These are phyloP conservation scores for Exophiala sp. DNA, from an alignment of 2,329 filamentous ascomycete species.

Conservation along the genomic window DNA sequence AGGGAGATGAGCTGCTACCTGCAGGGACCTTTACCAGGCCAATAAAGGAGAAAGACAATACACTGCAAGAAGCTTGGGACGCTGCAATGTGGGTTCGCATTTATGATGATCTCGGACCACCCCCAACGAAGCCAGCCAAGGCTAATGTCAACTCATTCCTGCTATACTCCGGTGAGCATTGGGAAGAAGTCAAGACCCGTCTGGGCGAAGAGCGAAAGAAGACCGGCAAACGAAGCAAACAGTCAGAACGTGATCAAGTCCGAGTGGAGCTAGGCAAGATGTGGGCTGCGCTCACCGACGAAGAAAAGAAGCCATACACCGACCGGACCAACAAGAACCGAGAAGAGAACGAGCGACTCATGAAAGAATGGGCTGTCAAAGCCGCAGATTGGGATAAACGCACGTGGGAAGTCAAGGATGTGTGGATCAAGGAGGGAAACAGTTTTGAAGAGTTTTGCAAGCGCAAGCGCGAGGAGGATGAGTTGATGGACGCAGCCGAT, in stretches of 20 bases:
- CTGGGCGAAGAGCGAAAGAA: conserved; percentile 65
- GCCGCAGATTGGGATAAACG: conserved; percentile 51
- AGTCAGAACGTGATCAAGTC: conserved; percentile 67
- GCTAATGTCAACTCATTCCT: conserved; percentile 81
- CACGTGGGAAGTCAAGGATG: conserved; percentile 38
- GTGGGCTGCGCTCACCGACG: conserved; percentile 75
- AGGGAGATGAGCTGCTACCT: conserved; percentile 28
- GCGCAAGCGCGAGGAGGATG: conserved; percentile 25
- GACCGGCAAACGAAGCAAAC: conserved; percentile 49
- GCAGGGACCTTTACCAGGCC: conserved; percentile 27
- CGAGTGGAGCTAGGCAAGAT: conserved; percentile 81
- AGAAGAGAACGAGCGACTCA: conserved; percentile 59
- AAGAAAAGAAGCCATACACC: conserved; percentile 72
- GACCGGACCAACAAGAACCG: conserved; percentile 71
- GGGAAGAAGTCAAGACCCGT: conserved; percentile 59
- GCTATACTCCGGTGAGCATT: conserved; percentile 76
- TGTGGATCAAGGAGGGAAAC: conserved; percentile 35
- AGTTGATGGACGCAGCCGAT: conserved; percentile 22
- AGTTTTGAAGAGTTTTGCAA: conserved; percentile 30
- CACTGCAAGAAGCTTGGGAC: conserved; percentile 52
- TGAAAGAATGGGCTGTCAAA: conserved; percentile 68
- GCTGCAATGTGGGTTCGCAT: conserved; percentile 57
- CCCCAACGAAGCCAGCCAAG: conserved; percentile 68
- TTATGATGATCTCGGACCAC: conserved; percentile 64
- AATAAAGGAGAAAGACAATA: conserved; percentile 28